Evolutionary conservation across 2,329 filamentous ascomycete species (phyloP).

Genomic region (Endocalyx cinctus): DNA sequence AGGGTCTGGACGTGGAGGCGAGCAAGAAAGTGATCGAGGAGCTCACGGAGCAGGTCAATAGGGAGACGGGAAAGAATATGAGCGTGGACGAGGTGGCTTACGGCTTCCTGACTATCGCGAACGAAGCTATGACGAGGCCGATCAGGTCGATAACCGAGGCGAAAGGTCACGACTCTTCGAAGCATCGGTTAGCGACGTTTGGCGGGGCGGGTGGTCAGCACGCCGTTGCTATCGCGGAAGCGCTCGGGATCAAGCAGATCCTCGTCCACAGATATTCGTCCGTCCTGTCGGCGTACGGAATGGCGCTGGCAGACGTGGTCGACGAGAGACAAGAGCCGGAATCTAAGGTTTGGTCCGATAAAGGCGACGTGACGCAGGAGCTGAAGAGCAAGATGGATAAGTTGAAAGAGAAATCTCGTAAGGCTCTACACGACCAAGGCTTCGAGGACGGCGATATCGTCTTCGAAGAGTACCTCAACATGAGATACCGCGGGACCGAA

Average conservation of each 20-base stretch:
- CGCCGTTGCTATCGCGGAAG: slow-evolving; percentile 83
- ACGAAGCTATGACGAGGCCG: slow-evolving; percentile 86
- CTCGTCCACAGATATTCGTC: slow-evolving; percentile 84
- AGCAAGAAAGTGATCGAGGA: slow-evolving; percentile 73
- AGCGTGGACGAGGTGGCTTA: slow-evolving; percentile 80
- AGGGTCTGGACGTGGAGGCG: slow-evolving; percentile 70
- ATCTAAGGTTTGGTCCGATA: slow-evolving; percentile 57
- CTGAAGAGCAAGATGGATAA: slow-evolving; percentile 72
- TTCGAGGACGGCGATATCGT: slow-evolving; percentile 70
- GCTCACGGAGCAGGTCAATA: slow-evolving; percentile 72
- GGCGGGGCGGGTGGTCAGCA: slow-evolving; percentile 90
- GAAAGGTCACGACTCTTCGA: slow-evolving; percentile 85
- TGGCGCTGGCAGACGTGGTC: slow-evolving; percentile 89
- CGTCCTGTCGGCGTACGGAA: slow-evolving; percentile 84
- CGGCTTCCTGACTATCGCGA: slow-evolving; percentile 84
- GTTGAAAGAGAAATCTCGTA: slow-evolving; percentile 69
- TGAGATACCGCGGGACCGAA: slow-evolving; percentile 87
- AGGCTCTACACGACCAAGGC: slow-evolving; percentile 68
- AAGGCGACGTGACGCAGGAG: slow-evolving; percentile 53
- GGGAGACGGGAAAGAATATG: slow-evolving; percentile 67
- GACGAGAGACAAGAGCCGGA: slow-evolving; percentile 83
- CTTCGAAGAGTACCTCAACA: slow-evolving; percentile 91
- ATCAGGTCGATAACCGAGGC: slow-evolving; percentile 90
- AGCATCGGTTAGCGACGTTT: slow-evolving; percentile 87
- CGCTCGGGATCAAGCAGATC: slow-evolving; percentile 79